Percentiles rank a stretch among this genome's conserved stretches.
Conservation (phyloP, 1,139 yeast species). For the Pichia cactophila region DNA sequence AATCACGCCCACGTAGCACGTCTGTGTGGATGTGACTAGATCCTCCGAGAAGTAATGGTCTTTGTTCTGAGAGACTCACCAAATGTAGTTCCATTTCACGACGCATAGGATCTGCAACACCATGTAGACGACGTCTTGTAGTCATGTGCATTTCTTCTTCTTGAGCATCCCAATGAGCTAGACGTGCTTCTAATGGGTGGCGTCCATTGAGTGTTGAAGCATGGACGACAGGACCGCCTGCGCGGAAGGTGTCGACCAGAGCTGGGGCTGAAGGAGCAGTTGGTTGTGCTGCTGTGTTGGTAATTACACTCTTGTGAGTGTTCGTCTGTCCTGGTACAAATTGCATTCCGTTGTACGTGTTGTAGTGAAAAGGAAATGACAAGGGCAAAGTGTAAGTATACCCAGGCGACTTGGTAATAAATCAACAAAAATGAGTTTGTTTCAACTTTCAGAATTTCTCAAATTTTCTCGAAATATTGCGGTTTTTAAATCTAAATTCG, state of each 20-base stretch:
- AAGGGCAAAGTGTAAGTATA: not conserved
- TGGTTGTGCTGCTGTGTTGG: constrained; percentile 22
- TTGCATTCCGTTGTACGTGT: not conserved
- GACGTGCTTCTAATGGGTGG: constrained; percentile 79
- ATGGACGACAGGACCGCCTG: constrained; percentile 53
- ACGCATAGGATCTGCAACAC: constrained; percentile 90
- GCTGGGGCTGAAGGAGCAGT: constrained; percentile 56
- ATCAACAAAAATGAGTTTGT: too few relatives aligned
- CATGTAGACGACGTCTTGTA: constrained; percentile 74
- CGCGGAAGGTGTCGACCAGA: constrained; percentile 49
- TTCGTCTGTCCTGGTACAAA: not conserved
- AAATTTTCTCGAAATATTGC: too few relatives aligned
- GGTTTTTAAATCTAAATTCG: too few relatives aligned
- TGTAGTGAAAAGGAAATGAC: not conserved
- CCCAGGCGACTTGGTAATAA: too few relatives aligned
- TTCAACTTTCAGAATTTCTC: too few relatives aligned
- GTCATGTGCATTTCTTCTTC: constrained; percentile 68
- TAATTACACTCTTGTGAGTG: not conserved
- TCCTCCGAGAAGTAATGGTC: constrained; percentile 53
- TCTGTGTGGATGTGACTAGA: constrained; percentile 44
- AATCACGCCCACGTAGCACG: constrained; percentile 69
- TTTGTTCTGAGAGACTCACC: constrained; percentile 65
- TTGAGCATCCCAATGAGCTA: constrained; percentile 72
- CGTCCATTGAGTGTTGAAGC: constrained; percentile 69
- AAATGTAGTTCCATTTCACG: constrained; percentile 79